Base-by-base conservation (phyloP, 805 yeast genomes). In the Nakazawaea ernobii region DNA sequence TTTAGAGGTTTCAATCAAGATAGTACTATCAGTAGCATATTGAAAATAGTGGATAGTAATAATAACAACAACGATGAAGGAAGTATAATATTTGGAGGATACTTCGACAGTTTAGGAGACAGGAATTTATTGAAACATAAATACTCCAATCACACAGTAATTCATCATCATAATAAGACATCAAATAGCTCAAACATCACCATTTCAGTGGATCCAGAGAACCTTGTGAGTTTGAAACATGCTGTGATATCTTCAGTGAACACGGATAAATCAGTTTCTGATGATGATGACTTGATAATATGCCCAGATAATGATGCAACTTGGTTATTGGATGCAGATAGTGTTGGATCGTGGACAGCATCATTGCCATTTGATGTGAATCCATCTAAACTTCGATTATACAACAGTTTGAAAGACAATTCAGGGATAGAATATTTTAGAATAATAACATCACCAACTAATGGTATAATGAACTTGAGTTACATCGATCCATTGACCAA, bases 401-500 rank as follows among this genome's bases (percentile, higher is more conserved):
- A 79, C 61, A 81, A 87, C 52, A 79, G 92, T 0, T 60, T 60
- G 6, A 59, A 65, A 7, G 66, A 69, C 8, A 70, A 68, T 33
- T 64, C 69, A 28, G 79, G 82, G 11, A 74, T 81, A 6, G 71
- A 82, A 42, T 50, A 74, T 7, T 94, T 91, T 61, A 75, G 97
- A 57, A 68, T 94, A 6, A 68, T 84, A 35, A 82, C 96, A 0
- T 66, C 75, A 46, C 97, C 97, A 0, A 74, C 90, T 10, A 76
- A 82, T 54, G 88, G 97, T 53, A 92, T 92, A 52, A 86, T 94
- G 96, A 94, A 94, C 61, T 63, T 94, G 53, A 80, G 95, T 0
- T 94, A 90, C 58, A 68, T 86, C 20, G 92, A 92, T 59, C 95
- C 96, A 2, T 51, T 59, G 0, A 74, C 88, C 2, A 80, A 84